Percentiles rank a stretch among this genome's conserved stretches.
phyloP scores from a whole-genome alignment of 176 grass and related monocot species.

The Phoenix roebelenii region DNA sequence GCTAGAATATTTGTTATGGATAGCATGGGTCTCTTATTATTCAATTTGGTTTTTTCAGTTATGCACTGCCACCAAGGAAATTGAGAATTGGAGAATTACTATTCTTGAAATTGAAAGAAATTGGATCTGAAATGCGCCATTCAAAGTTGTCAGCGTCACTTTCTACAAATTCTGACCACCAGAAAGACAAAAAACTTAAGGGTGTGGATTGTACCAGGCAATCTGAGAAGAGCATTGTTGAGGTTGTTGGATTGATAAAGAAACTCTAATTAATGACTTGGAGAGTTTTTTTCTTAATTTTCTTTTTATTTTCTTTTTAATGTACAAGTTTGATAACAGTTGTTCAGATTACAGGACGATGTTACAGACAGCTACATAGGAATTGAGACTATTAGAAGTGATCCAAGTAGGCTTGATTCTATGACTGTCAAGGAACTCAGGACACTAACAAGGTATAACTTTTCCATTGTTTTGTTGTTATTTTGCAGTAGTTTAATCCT shows the following conservation, averaged over 20 bases:
- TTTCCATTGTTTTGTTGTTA: neutral
- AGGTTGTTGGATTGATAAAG: conserved; percentile 24
- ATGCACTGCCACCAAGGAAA: conserved; percentile 17
- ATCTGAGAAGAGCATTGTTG: conserved; percentile 1
- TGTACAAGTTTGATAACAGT: conserved; percentile 1
- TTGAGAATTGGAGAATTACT: conserved; percentile 18
- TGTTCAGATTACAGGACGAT: conserved; percentile 37
- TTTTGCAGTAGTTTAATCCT: too few relatives aligned
- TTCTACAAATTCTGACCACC: conserved; percentile 28
- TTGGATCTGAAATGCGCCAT: conserved; percentile 21
- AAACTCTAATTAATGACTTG: neutral
- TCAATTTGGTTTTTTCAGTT: conserved; percentile 5
- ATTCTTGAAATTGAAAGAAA: conserved; percentile 22
- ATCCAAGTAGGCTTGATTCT: conserved; percentile 49
- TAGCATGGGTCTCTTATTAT: neutral
- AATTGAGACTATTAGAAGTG: conserved; percentile 39
- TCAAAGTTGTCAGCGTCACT: conserved; percentile 35
- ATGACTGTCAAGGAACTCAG: conserved; percentile 82
- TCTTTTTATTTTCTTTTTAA: conserved; percentile 3
- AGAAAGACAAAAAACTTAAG: conserved; percentile 22
- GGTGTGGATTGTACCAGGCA: neutral
- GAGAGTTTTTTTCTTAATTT: neutral
- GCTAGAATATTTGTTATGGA: too few relatives aligned
- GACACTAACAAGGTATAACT: conserved; percentile 46
- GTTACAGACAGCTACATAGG: conserved; percentile 27